Base-by-base conservation (phyloP, 805 yeast genomes). In the Wickerhamomyces alni region DNA sequence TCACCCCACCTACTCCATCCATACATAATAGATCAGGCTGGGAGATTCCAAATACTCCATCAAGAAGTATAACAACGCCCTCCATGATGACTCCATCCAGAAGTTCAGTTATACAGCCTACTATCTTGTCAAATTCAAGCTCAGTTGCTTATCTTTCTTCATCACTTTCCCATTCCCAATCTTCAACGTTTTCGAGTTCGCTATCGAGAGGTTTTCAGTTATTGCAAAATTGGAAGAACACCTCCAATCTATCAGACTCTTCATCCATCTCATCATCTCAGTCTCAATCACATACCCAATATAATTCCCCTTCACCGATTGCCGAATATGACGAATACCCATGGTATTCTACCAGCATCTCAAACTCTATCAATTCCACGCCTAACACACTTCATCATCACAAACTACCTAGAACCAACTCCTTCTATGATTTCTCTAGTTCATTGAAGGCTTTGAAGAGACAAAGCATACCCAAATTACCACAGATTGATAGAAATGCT, bases 121-220 rank as follows among this genome's bases (percentile, higher is more conserved):
- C 64, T 2, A 57, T 69, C 4, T 40, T 62, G 29, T 63, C 62
- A 29, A 63, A 60, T 15, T 53, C 63, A 10, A 65, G 55, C 34
- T 65, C 70, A 1, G 41, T 62, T 32, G 62, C 62, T 3, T 63
- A 61, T 38, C 40, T 67, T 11, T 66, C 70, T 1, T 65, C 71
- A 0, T 63, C 68, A 8, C 50, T 66, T 32, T 59, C 69, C 43
- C 64, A 46, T 43, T 55, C 44, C 37, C 59, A 45, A 52, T 57
- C 34, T 39, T 61, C 39, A 48, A 62, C 40, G 59, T 63, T 42
- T 50, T 65, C 41, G 48, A 65, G 62, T 47, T 66, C 57, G 34
- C 51, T 46, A 46, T 59, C 43, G 25, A 47, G 48, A 29, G 54
- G 54, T 12, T 43, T 52, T 7, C 53, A 57, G 15, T 34, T 50